Conservation (phyloP, 1,284 basidiomycete species). For the Thelephora terrestris region DNA sequence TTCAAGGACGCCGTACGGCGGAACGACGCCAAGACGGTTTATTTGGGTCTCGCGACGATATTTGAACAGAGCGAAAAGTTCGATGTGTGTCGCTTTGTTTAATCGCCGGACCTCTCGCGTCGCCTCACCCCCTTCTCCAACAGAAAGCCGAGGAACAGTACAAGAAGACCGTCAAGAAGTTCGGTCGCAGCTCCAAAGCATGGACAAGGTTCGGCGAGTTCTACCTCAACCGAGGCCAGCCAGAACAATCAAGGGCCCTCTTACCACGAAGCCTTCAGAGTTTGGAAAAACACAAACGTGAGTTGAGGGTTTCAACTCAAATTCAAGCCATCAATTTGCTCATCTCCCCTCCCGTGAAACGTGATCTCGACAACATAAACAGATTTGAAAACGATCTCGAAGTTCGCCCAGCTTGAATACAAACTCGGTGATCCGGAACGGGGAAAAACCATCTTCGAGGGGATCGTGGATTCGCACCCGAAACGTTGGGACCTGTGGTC, state of each 20-base stretch:
- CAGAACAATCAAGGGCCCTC: constrained; percentile 78
- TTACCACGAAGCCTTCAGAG: constrained; percentile 87
- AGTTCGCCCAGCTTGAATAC: constrained; percentile 94
- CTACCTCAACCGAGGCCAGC: constrained; percentile 59
- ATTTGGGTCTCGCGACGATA: constrained; percentile 78
- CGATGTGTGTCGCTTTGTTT: constrained; percentile 41
- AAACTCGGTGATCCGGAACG: constrained; percentile 90
- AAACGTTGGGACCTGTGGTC: constrained; percentile 96
- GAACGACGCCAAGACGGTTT: constrained; percentile 89
- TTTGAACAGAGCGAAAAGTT: constrained; percentile 76
- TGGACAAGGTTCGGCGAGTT: constrained; percentile 88
- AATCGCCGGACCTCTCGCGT: neutral
- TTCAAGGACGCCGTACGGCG: constrained; percentile 88
- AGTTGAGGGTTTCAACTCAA: constrained; percentile 22
- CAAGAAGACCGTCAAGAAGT: constrained; percentile 85
- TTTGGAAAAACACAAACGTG: constrained; percentile 92
- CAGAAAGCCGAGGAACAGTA: constrained; percentile 85
- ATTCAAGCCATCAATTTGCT: neutral
- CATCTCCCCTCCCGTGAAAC: neutral
- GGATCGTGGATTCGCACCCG: constrained; percentile 88
- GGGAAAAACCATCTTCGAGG: constrained; percentile 94
- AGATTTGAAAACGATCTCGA: constrained; percentile 93
- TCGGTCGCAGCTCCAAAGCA: constrained; percentile 81
- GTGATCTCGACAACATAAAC: neutral
- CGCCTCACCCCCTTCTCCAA: neutral